These are phyloP conservation scores for Phytopythium ostracodes DNA, from an alignment of 352 stramenopile species.

Conservation along the genomic window DNA sequence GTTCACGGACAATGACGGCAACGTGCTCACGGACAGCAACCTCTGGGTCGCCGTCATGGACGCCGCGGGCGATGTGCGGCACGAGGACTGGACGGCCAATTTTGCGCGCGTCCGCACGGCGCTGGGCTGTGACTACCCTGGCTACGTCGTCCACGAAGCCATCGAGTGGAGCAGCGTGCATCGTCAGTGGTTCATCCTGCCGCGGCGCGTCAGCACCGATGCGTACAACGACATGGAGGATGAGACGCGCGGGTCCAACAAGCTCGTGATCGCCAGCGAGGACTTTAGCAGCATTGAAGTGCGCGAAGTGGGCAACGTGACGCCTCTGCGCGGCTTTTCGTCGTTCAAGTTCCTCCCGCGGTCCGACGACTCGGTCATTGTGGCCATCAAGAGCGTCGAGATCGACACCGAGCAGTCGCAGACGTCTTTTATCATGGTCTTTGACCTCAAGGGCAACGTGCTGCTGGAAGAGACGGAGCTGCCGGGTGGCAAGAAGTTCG, in stretches of 20 bases:
- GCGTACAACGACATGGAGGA: conserved; percentile 96
- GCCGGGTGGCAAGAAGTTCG: conserved; percentile 90
- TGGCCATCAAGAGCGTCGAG: conserved; percentile 93
- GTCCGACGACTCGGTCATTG: conserved; percentile 87
- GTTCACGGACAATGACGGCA: conserved; percentile 90
- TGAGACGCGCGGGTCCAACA: conserved; percentile 90
- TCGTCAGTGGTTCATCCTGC: conserved; percentile 98
- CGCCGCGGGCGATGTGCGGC: conserved; percentile 66
- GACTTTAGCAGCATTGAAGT: conserved; percentile 87
- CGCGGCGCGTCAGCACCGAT: conserved; percentile 92
- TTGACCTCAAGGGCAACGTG: conserved; percentile 88
- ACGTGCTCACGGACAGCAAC: conserved; percentile 95
- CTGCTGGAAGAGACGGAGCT: conserved; percentile 90
- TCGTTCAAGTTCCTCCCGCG: conserved; percentile 94
- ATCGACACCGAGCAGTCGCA: conserved; percentile 88
- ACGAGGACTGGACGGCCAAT: conserved; percentile 93
- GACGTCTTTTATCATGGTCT: conserved; percentile 92
- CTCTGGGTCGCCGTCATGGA: conserved; percentile 95
- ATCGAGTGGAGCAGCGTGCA: conserved; percentile 94
- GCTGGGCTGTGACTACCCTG: conserved; percentile 86
- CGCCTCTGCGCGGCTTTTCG: conserved; percentile 89
- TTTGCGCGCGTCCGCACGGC: conserved; percentile 93
- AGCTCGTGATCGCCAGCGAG: conserved; percentile 87
- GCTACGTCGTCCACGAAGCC: conserved; percentile 98
- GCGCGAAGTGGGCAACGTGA: conserved; percentile 75